Evolutionary conservation across 495 filamentous ascomycete species (phyloP), one percentile per base, ranked within the genome.

Genomic region (Friedmanniomyces endolithicus): DNA sequence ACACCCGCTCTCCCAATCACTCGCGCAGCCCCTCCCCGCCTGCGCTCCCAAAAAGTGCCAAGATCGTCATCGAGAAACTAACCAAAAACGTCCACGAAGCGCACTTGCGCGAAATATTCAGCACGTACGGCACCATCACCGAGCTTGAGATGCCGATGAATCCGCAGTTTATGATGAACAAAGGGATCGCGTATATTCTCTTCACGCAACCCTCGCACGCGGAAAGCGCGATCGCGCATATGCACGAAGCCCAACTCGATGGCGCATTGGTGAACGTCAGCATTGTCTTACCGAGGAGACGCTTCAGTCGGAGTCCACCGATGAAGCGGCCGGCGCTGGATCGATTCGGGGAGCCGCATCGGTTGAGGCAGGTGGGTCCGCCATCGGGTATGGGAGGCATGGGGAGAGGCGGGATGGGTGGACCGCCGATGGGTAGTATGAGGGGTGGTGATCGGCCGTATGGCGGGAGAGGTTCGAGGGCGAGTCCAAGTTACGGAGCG

Each of bases 171-270:
- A 82, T 60, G 29, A 90, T 82, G 46, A 97, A 96, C 60, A 85
- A 90, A 47, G 89, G 94, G 49, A 92, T 90, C 11, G 94, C 92
- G 40, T 99, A 96, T 67, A 89, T 98, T 49, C 71, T 95, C 27
- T 99, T 87, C 69, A 70, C 79, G 43, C 74, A 82, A 48, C 79
- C 88, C 35, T 74, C 80, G 43, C 84, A 88, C 59, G 94, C 92
- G 34, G 88, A 95, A 63, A 74, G 81, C 17, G 92, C 92, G 23
- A 94, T 99, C 60, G 81, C 89, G 44, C 85, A 95, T 64, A 97
- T 99, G 94, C 94, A 99, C 67, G 92, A 99, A 74, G 88, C 88
- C 14, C 87, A 96, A 60, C 72, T 99, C 41, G 92, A 99, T 71
- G 94, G 92, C 37, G 78, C 85, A 16, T 70, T 82, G 19, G 82